Conservation (phyloP, 1,139 yeast species). For the Candida labiduridarum region DNA sequence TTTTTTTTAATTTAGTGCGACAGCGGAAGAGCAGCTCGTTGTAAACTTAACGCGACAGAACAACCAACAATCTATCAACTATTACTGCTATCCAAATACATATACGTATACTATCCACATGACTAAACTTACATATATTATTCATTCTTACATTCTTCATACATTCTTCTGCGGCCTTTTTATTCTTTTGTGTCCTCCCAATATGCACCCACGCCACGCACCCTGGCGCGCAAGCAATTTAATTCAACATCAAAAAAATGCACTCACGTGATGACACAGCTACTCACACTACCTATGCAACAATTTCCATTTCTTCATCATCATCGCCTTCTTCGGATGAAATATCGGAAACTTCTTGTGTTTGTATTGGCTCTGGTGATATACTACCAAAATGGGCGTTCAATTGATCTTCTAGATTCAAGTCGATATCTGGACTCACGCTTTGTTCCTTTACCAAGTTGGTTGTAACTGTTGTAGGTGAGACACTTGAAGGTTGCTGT, state of each 20-base stretch:
- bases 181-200: no score
- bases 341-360: constrained; percentile 8
- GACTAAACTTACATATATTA: background rate
- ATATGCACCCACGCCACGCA: background rate
- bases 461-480: background rate
- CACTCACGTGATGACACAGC: background rate
- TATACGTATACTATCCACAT: background rate
- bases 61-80: background rate
- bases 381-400: constrained; percentile 15
- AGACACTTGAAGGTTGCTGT: background rate
- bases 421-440: constrained; percentile 4
- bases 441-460: background rate
- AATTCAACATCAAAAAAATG: background rate
- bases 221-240: background rate
- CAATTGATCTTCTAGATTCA: constrained; percentile 13
- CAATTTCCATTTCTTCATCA: constrained; percentile 7
- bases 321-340: constrained; percentile 9
- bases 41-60: background rate
- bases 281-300: background rate
- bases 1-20: background rate
- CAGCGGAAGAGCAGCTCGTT: background rate
- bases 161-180: background rate
- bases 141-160: background rate
- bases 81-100: background rate
- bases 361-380: constrained; percentile 4